Base-by-base conservation (phyloP, 345 rosid species). In the Clarkia xantiana region DNA sequence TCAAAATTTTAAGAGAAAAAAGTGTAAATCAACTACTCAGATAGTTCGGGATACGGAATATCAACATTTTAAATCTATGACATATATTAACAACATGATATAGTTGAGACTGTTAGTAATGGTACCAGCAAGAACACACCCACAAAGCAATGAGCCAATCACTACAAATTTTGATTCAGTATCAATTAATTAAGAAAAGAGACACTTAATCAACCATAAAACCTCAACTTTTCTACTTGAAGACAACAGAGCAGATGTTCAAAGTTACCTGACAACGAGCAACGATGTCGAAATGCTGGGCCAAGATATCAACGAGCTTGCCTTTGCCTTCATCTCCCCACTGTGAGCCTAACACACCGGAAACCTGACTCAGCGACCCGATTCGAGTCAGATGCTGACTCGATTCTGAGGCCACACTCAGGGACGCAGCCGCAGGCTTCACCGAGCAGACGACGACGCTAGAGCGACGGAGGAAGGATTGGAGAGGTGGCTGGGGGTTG, bases 311-410 rank as follows among this genome's bases (percentile, higher is more conserved):
- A 44, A 91, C 98, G 58, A 91, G 96, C 47, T 91, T 91, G 57
- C 98, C 98, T 67, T 91, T 91, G 12, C 98, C 98, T 57, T 91
- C 98, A 57, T 91, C 98, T 2, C 98, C 96, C 98, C 98, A 91
- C 61, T 91, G 98, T 40, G 73, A 68, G 25, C 98, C 96, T 40
- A 91, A 59, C 14, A 91, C 96, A 47, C 94, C 98, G 1, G 98
- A 70, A 0, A 86, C 96, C 69, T 84, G 96, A 59, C 93, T 78
- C 55, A 91, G 76, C 3, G 89, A 81, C 1, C 52, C 78, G 64
- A 86, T 77, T 38, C 91, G 78, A 55, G 40, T 52, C 1, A 62
- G 51, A 1, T 74, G 57, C 52, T 73, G 76, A 18, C 53, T 52
- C 49, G 88, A 62, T 54, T 68, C 75, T 38, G 78, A 17, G 42